A percentile compares a stretch with the other conserved stretches of the same genome.
Conservation (phyloP, 2,329 filamentous ascomycete genomes). For the Nemania sp. region DNA sequence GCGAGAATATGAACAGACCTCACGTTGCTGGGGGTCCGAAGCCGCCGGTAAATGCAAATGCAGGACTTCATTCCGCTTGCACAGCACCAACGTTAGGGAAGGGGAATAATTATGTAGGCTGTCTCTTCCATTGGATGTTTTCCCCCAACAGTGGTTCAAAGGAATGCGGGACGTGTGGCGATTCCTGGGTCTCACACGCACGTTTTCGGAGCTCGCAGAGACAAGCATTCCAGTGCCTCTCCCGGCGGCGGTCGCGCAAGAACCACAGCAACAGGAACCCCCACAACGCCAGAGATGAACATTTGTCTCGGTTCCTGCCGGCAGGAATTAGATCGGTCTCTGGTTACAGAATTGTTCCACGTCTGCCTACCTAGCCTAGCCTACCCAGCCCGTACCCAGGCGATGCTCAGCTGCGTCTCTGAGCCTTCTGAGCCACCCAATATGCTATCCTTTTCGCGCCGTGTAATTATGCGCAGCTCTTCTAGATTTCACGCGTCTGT, state of each 20-base stretch:
- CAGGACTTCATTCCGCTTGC: neutral
- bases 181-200: constrained; percentile 31
- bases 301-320: constrained; percentile 6
- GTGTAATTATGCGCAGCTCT: neutral
- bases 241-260: constrained; percentile 14
- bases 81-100: neutral
- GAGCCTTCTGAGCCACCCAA: neutral
- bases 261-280: constrained; percentile 15
- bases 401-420: constrained; percentile 6
- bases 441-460: neutral
- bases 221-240: constrained; percentile 37
- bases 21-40: neutral
- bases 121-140: constrained; percentile 30
- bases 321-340: neutral
- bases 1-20: neutral
- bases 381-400: constrained; percentile 2
- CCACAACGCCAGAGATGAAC: constrained; percentile 1
- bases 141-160: constrained; percentile 29
- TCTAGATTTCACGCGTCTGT: neutral
- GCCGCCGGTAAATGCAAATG: neutral
- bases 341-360: constrained; percentile 7
- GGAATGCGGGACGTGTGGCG: constrained; percentile 35
- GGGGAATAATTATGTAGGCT: constrained; percentile 1
- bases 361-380: no score
- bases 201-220: constrained; percentile 36